phyloP scores from a whole-genome alignment of 805 yeast genomes.

The Geotrichum ghanense region DNA sequence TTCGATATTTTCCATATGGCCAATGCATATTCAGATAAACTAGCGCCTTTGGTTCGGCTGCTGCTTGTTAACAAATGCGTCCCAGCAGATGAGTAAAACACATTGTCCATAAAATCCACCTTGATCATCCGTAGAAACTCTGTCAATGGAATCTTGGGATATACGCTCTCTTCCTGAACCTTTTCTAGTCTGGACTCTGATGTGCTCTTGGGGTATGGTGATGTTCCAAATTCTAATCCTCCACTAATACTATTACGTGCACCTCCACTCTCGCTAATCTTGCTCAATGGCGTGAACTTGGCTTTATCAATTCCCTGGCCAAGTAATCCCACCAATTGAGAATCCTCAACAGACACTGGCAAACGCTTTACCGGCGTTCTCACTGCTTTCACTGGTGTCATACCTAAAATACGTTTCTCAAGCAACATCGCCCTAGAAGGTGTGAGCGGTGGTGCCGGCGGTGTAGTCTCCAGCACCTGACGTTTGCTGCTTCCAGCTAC shows the following conservation, averaged over 20 bases:
- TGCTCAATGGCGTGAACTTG: not conserved
- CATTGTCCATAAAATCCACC: conserved; percentile 21
- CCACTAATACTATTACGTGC: too few species aligned
- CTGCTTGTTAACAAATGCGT: conserved; percentile 12
- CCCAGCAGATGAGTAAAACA: conserved; percentile 13
- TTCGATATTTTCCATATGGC: conserved; percentile 33
- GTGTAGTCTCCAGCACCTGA: not conserved
- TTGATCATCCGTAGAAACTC: conserved; percentile 20
- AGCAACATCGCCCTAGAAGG: not conserved
- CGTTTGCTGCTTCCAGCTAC: not conserved
- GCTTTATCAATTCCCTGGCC: not conserved
- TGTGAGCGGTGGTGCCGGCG: not conserved
- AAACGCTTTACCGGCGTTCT: not conserved
- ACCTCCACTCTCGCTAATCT: not conserved
- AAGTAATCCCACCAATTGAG: not conserved
- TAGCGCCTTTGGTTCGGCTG: conserved; percentile 9
- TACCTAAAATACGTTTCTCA: not conserved
- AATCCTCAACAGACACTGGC: not conserved
- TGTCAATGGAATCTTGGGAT: conserved; percentile 12
- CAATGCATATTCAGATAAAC: conserved; percentile 27
- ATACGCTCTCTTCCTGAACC: not conserved
- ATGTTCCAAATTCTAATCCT: not conserved
- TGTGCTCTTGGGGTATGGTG: not conserved
- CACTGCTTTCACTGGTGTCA: not conserved
- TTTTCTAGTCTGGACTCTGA: not conserved